phyloP scores from a whole-genome alignment of 371 early-diverging fungal species.

The Conidiobolus incongruus region DNA sequence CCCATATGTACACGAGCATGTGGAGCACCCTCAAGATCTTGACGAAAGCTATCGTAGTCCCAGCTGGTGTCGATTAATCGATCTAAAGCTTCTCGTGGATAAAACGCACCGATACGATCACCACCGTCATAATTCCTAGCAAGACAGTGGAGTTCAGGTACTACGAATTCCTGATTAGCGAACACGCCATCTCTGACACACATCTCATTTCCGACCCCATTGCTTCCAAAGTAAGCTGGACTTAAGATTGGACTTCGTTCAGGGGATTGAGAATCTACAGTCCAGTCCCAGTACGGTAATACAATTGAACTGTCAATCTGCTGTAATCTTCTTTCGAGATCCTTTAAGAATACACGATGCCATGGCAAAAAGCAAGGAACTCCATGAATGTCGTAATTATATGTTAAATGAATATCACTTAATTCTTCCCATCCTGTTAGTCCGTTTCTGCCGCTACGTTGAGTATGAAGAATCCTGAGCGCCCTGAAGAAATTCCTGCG shows the following conservation, averaged over 20 bases:
- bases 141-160: slow-evolving; percentile 9
- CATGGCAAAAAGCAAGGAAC: slow-evolving; percentile 14
- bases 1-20: background rate
- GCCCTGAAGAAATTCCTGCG: background rate
- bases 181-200: slow-evolving; percentile 9
- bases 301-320: slow-evolving; percentile 12
- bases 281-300: slow-evolving; percentile 31
- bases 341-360: slow-evolving; percentile 14
- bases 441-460: no score
- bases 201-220: slow-evolving; percentile 4
- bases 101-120: slow-evolving; percentile 11
- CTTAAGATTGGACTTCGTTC: slow-evolving; percentile 5
- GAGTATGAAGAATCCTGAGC: background rate
- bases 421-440: no score
- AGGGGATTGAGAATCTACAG: slow-evolving; percentile 7
- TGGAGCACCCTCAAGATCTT: slow-evolving; percentile 14
- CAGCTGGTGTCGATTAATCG: slow-evolving; percentile 10
- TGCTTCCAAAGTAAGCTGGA: slow-evolving; percentile 6
- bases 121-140: slow-evolving; percentile 11
- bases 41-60: slow-evolving; percentile 10
- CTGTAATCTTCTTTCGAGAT: slow-evolving; percentile 12
- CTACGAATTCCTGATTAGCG: background rate
- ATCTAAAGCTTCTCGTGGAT: slow-evolving; percentile 12
- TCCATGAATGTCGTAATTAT: background rate
- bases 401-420: no score